Base-by-base conservation (phyloP, 768 basidiomycete species). In the Boletus rufocinnamomeus region DNA sequence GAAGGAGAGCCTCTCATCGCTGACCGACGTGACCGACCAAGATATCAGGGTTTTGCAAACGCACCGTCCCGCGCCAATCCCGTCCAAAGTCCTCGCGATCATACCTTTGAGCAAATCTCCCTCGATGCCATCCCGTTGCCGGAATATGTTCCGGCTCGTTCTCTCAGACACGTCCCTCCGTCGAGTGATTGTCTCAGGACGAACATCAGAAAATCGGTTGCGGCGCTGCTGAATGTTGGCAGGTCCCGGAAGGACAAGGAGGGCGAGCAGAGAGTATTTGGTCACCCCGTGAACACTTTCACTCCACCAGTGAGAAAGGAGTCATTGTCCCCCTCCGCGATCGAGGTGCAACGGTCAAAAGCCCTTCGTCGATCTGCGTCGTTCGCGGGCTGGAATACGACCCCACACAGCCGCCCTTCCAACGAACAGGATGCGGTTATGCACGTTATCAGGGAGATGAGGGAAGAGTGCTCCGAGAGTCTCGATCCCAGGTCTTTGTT, bases 331-430 rank as follows among this genome's bases (percentile, higher is more conserved):
- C 25, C 50, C 14, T 21, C 52, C 3, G 43, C 44, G 13, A n/a
- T 45, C 23, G 13, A 52, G 6, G 37, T 0, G 6, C 38, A 34
- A 46, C 40, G 19, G 14, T 52, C 63, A 4, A 58, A 44, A 23
- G 34, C 52, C 8, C 58, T 71, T 14, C 72, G 69, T 46, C 69
- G 71, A 34, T 72, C 70, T 5, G 63, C n/a, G 43, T 71, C 72
- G 34, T 66, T 61, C 14, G 62, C 63, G 17, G 67, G 63, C 6
- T 59, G 61, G 61, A 46, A 60, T 11, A 19, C 23, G 1, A 35
- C 37, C 6, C 28, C 47, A 19, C 35, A 30, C 16, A 1, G 32
- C 8, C 25, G 28, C 10, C 35, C 45, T 25, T n/a, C 19, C 2
- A n/a, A 38, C 2, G 49, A 50, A 3, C 57, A 53, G 13, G 62